These are phyloP conservation scores for Fragaria vesca DNA, from an alignment of 306 rosid genomes.

Conservation along the genomic window DNA sequence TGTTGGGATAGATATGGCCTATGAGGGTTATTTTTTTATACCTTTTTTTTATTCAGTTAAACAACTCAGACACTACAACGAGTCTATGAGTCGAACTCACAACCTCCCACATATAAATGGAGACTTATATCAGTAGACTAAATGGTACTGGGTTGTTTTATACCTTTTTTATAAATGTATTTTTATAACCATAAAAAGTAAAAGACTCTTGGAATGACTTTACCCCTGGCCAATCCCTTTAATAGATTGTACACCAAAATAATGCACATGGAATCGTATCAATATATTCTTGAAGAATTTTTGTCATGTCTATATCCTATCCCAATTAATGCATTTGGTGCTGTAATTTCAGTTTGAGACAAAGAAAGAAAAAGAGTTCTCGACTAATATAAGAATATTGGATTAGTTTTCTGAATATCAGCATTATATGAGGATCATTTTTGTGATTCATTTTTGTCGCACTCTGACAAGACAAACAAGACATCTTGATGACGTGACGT, in stretches of 20 bases:
- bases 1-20: background rate
- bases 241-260: conserved; percentile 10
- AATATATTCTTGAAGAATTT: conserved; percentile 13
- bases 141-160: too few relatives aligned
- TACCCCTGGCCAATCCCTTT: background rate
- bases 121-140: too few relatives aligned
- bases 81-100: too few relatives aligned
- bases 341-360: background rate
- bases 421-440: background rate
- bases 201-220: background rate
- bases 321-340: background rate
- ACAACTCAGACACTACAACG: too few relatives aligned
- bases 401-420: background rate
- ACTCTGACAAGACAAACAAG: background rate
- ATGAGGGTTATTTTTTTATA: background rate
- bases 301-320: background rate
- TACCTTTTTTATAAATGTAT: too few relatives aligned
- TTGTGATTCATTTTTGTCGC: background rate
- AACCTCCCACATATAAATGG: too few relatives aligned
- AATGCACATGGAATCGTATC: conserved; percentile 3
- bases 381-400: background rate
- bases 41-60: too few relatives aligned
- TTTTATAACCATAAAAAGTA: background rate
- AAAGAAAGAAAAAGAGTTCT: too few relatives aligned
- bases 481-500: background rate